These are phyloP conservation scores for Neonectria faginata DNA, from an alignment of 2,329 filamentous ascomycete genomes.

Conservation along the genomic window DNA sequence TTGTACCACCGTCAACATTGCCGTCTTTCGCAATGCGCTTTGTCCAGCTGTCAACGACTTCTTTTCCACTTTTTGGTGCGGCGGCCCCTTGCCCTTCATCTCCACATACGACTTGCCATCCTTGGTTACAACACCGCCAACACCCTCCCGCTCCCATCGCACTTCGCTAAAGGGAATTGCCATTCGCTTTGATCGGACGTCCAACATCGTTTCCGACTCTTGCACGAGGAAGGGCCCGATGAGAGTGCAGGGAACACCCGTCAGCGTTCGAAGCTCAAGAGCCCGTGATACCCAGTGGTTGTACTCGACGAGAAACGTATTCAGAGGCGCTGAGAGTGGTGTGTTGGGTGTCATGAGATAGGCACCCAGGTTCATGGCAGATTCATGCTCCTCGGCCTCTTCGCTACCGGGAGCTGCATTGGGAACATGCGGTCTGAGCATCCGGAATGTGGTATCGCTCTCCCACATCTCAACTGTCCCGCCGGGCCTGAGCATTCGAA, in stretches of 20 bases:
- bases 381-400: constrained; percentile 68
- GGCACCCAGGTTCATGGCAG: constrained; percentile 77
- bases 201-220: constrained; percentile 77
- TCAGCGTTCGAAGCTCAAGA: constrained; percentile 77
- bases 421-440: constrained; percentile 82
- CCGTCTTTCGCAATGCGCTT: constrained; percentile 79
- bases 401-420: constrained; percentile 53
- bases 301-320: constrained; percentile 84
- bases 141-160: constrained; percentile 85
- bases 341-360: constrained; percentile 87
- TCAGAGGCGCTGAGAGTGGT: constrained; percentile 82
- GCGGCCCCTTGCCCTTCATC: constrained; percentile 60
- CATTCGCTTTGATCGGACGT: constrained; percentile 79
- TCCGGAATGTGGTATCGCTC: constrained; percentile 84
- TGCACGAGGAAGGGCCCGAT: constrained; percentile 83
- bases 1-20: constrained; percentile 83
- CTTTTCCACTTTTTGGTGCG: constrained; percentile 53
- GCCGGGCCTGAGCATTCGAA: constrained; percentile 81
- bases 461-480: constrained; percentile 92
- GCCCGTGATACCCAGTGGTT: constrained; percentile 85
- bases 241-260: constrained; percentile 80
- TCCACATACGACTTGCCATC: constrained; percentile 71
- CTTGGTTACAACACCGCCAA: constrained; percentile 71
- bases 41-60: constrained; percentile 75
- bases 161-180: constrained; percentile 89